These are phyloP conservation scores for Leishmania guyanensis DNA, from an alignment of 208 protist genomes.

Conservation along the genomic window DNA sequence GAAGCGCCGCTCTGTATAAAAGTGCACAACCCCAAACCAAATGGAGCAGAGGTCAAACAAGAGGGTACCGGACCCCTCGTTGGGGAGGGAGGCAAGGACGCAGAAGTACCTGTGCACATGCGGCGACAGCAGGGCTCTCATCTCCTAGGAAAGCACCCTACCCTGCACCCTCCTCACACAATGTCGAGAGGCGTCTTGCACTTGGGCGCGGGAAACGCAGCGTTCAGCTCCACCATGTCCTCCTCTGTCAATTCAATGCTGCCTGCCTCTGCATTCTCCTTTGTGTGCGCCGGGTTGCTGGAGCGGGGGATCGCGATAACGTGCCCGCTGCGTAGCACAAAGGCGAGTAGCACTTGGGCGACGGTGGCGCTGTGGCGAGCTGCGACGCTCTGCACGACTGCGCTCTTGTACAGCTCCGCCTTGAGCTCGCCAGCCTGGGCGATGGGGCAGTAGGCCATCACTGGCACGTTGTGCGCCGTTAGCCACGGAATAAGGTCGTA, in stretches of 20 bases:
- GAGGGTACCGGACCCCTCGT: background rate
- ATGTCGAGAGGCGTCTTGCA: slow-evolving; percentile 39
- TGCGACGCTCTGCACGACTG: slow-evolving; percentile 38
- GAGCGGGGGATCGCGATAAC: slow-evolving; percentile 67
- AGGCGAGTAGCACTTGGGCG: slow-evolving; percentile 42
- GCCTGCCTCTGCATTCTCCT: slow-evolving; percentile 62
- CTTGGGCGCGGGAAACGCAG: slow-evolving; percentile 38
- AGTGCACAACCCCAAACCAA: background rate
- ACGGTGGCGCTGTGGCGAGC: slow-evolving; percentile 35
- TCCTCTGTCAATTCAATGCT: slow-evolving; percentile 39
- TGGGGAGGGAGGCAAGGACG: background rate
- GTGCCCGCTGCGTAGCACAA: slow-evolving; percentile 33
- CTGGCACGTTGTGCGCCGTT: slow-evolving; percentile 46
- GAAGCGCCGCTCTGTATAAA: background rate
- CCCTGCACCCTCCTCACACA: slow-evolving; percentile 17
- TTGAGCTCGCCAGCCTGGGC: slow-evolving; percentile 63
- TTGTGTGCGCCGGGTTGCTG: slow-evolving; percentile 54
- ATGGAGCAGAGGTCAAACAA: background rate
- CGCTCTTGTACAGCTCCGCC: slow-evolving; percentile 48
- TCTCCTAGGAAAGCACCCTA: background rate
- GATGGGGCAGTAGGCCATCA: slow-evolving; percentile 85
- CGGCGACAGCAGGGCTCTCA: background rate
- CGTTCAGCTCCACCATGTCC: slow-evolving; percentile 33
- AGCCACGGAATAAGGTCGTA: slow-evolving; percentile 65
- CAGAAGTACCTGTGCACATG: background rate